phyloP scores from a whole-genome alignment of 2,329 filamentous ascomycete species.

The Pseudogymnoascus sp. region DNA sequence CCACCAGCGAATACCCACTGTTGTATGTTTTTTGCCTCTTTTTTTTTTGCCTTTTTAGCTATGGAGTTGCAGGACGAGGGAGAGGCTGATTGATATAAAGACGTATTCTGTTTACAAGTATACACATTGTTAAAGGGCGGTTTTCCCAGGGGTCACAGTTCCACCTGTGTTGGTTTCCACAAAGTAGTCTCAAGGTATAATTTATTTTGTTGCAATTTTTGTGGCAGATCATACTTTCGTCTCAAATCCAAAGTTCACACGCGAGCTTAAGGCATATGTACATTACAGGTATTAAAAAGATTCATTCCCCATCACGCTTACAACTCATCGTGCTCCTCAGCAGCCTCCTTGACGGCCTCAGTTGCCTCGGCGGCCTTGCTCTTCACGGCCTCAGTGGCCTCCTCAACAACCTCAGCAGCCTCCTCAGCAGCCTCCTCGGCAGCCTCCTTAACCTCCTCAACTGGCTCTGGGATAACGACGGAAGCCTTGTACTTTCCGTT shows the following conservation, averaged over 20 bases:
- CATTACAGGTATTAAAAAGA: conserved; percentile 6
- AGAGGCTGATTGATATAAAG: too few relatives aligned
- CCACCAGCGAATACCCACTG: too few relatives aligned
- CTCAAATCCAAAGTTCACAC: conserved; percentile 2
- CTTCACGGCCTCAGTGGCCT: conserved; percentile 42
- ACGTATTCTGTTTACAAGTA: not conserved
- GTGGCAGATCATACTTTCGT: not conserved
- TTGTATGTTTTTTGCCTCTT: too few relatives aligned
- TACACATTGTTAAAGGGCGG: not conserved
- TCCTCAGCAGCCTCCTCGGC: conserved; percentile 34
- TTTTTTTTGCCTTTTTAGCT: too few relatives aligned
- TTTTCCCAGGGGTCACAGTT: not conserved
- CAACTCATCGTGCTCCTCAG: conserved; percentile 63
- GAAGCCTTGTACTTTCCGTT: conserved; percentile 85
- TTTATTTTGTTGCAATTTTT: not conserved
- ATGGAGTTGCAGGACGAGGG: too few relatives aligned
- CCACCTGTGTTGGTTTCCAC: not conserved
- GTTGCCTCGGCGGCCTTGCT: conserved; percentile 41
- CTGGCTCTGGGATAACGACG: conserved; percentile 50
- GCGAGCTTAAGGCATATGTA: not conserved
- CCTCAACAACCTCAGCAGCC: conserved; percentile 35
- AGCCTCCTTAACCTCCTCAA: conserved; percentile 42
- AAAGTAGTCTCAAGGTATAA: not conserved
- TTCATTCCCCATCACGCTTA: conserved; percentile 39
- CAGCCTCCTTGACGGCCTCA: conserved; percentile 32